Evolutionary conservation across 2,329 filamentous ascomycete genomes (phyloP).

Genomic region (Clarireedia sp.): DNA sequence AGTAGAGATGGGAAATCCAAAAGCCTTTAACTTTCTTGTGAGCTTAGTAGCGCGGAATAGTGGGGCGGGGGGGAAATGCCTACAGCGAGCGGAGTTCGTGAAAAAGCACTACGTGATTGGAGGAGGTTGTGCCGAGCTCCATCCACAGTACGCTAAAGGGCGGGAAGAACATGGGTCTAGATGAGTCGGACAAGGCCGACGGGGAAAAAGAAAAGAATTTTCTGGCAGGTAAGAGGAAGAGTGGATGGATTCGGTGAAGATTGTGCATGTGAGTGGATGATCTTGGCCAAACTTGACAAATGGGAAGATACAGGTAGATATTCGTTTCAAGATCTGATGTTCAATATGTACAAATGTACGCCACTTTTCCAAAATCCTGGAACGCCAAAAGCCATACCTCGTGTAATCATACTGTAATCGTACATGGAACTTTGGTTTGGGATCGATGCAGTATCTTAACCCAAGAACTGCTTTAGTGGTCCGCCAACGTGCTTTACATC

Average conservation of each 20-base stretch:
- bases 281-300: background rate
- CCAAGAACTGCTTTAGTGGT: constrained; percentile 70
- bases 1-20: background rate
- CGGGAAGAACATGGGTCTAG: background rate
- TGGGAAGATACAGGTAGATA: background rate
- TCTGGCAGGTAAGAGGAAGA: background rate
- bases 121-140: background rate
- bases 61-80: background rate
- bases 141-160: background rate
- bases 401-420: constrained; percentile 1
- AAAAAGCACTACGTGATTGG: background rate
- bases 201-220: background rate
- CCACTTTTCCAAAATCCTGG: constrained; percentile 4
- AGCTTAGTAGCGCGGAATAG: background rate
- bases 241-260: background rate
- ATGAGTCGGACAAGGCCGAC: constrained; percentile 6
- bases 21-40: constrained; percentile 1
- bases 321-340: background rate
- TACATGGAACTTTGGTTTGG: background rate
- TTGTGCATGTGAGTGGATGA: background rate
- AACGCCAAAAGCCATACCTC: constrained; percentile 5
- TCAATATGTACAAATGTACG: background rate
- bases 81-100: background rate
- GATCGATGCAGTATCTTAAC: constrained; percentile 19
- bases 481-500: constrained; percentile 90